Evolutionary conservation across 306 rosid species (phyloP), one percentile per base, ranked within the genome.

Genomic region (Quercus robur): DNA sequence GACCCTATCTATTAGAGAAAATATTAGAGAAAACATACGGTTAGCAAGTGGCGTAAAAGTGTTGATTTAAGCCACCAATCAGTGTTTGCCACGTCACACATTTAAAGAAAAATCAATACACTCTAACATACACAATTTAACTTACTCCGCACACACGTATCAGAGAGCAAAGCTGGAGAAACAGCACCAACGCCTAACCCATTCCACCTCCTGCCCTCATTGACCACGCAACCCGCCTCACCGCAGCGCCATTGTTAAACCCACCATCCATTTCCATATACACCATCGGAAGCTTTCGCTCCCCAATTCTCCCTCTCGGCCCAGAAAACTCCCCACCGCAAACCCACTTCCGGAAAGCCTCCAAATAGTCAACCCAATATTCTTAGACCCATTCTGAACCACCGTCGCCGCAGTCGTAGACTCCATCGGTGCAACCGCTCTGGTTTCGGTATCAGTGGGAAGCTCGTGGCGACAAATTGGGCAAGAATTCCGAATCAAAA

Each of bases 311-410:
- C 14, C 52, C 51, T 19, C 97, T 90, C 28, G 93, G 91, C 3
- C 94, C 93, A 6, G 84, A 71, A 59, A 88, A 89, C 59, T 87
- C 57, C 96, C 97, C 11, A 94, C 98, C 0, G 97, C 98, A 38
- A 94, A 94, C 33, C 97, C 97, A 10, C 97, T 97, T 1, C 97
- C 98, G 0, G 97, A 97, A 7, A 94, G 81, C 87, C 98, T 89
- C 98, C 98, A 94, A 51, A 94, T 89, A 0, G 97, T 94, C 69
- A 94, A 83, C 41, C 97, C 94, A 15, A 84, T 82, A 71, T 78
- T 87, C 73, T 85, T 91, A 18, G 88, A 92, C 12, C 81, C 91
- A 71, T 78, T 87, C 71, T 85, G 90, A 15, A 87, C 94, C 12
- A 81, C 91, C 44, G 35, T 3, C 33, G 70, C 5, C 26, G 67